Base-by-base conservation (phyloP, 257 asterid species). In the Lantana camara region DNA sequence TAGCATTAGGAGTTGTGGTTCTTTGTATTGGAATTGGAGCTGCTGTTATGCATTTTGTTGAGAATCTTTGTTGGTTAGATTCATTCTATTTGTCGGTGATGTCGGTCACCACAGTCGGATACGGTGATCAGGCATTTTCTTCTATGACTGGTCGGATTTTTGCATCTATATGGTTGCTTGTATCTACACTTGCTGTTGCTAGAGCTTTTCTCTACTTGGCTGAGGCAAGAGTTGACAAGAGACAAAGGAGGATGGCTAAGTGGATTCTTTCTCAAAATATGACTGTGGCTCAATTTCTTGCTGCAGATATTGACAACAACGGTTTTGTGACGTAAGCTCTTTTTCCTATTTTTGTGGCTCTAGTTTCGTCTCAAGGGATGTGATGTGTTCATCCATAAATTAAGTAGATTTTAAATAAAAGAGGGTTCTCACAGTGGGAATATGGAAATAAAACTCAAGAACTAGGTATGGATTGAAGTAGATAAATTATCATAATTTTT, bases 51-150 rank as follows among this genome's bases (percentile, higher is more conserved):
- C 95, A 90, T 79, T 87, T 73, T 71, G 86, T 93, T 5, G 99
- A 93, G 89, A 78, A 53, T 59, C 73, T 93, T 42, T 74, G 77
- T 50, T 87, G 92, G 87, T 22, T 93, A 67, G 99, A 93, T 69
- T 82, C 97, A 0, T 80, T 93, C 40, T 93, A 93, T 73, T 55
- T 93, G 53, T 93, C 99, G 1, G 97, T 93, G 50, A 93, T 90
- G 99, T 93, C 97, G 0, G 99, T 93, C 17, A 93, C 99, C 1
- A 93, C 99, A 0, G 99, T 93, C 58, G 99, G 99, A 27, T 93
- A 93, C 54, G 99, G 99, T 45, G 99, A 93, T 66, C 75, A 90
- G 76, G 97, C 97, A 0, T 93, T 93, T 66, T 75, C 41, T 37
- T 85, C 99, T 11, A 45, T 93, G 82, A 1, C 78, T 0, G 99